These are phyloP conservation scores for Piedraia hortae DNA, from an alignment of 2,329 filamentous ascomycete species.

Conservation along the genomic window DNA sequence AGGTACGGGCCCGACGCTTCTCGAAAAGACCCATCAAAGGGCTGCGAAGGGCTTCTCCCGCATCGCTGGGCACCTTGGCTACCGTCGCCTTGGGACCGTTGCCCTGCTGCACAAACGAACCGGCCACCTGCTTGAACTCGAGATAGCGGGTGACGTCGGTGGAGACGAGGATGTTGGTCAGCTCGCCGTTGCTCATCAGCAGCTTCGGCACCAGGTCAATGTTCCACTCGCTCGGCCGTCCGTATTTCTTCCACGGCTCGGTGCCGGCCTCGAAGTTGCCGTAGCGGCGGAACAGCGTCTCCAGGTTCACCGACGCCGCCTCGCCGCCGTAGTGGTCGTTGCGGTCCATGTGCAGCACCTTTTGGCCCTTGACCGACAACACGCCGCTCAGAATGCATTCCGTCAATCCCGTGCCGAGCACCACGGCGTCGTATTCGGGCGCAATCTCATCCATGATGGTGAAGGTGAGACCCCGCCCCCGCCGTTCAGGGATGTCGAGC, in stretches of 20 bases:
- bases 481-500: no score
- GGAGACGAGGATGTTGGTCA: constrained; percentile 94
- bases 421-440: constrained; percentile 94
- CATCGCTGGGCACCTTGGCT: constrained; percentile 89
- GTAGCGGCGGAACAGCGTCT: constrained; percentile 92
- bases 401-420: constrained; percentile 91
- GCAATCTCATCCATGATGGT: constrained; percentile 79
- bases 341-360: constrained; percentile 94
- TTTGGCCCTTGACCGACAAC: constrained; percentile 93
- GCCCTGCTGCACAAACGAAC: constrained; percentile 88
- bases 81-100: constrained; percentile 60
- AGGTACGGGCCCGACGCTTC: constrained; percentile 89
- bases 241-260: constrained; percentile 96
- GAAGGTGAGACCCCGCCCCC: no score
- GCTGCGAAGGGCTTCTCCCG: constrained; percentile 66
- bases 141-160: constrained; percentile 40
- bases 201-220: constrained; percentile 96
- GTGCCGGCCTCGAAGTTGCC: constrained; percentile 48
- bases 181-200: constrained; percentile 91
- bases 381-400: constrained; percentile 98
- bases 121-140: constrained; percentile 42
- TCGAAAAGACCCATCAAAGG: constrained; percentile 93
- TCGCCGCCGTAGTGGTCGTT: constrained; percentile 98
- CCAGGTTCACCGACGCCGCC: constrained; percentile 87
- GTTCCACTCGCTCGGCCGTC: constrained; percentile 94